These are phyloP conservation scores for Lagenaria siceraria DNA, from an alignment of 306 rosid genomes.

Conservation along the genomic window DNA sequence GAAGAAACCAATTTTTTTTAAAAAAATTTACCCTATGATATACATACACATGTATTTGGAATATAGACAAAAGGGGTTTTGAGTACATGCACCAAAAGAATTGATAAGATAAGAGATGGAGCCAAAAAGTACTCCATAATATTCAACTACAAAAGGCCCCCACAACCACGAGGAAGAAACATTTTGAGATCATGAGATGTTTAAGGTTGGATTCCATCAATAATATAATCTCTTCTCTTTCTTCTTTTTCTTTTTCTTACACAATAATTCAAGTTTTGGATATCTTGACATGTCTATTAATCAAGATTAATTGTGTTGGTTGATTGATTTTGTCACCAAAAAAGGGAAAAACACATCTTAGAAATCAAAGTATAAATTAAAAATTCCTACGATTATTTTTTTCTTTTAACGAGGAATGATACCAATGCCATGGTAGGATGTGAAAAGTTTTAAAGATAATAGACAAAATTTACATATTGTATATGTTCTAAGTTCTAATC, in stretches of 20 bases:
- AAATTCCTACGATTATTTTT: too few relatives aligned
- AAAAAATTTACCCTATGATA: too few relatives aligned
- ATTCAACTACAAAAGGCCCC: neutral
- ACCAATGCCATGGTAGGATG: too few relatives aligned
- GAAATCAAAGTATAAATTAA: neutral
- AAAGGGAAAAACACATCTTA: neutral
- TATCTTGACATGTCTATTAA: neutral
- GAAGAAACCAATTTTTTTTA: too few relatives aligned
- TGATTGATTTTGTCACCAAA: neutral
- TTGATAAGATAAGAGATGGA: neutral
- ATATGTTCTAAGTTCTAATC: too few relatives aligned
- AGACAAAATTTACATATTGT: too few relatives aligned
- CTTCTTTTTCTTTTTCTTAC: neutral
- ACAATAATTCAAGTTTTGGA: neutral
- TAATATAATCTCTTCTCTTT: neutral
- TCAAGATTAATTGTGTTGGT: neutral
- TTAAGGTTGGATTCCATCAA: neutral
- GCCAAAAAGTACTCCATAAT: neutral
- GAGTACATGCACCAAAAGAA: neutral
- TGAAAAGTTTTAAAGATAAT: too few relatives aligned
- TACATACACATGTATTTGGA: too few relatives aligned
- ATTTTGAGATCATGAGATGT: neutral
- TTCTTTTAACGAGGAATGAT: too few relatives aligned
- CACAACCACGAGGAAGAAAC: neutral
- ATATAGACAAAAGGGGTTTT: neutral